Base-by-base conservation (phyloP, 768 basidiomycete species). In the Kwoniella bestiolae region DNA sequence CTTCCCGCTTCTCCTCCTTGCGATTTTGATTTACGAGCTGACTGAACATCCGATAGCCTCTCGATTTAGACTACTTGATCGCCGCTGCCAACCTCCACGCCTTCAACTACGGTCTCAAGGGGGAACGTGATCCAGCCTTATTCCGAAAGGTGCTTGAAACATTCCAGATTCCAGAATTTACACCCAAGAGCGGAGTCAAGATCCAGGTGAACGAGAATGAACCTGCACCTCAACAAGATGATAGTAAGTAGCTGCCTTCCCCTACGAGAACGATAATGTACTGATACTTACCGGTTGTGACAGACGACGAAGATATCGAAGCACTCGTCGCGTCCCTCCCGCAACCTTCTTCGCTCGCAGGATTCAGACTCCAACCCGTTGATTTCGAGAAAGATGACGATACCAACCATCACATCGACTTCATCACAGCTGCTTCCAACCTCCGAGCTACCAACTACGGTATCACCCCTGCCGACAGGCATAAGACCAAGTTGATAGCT, bases 321-420 rank as follows among this genome's bases (percentile, higher is more conserved):
- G 85, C 86, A 18, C 81, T 92, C 58, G 75, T 86, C 55, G 85
- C 87, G 69, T 85, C 89, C 68, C 84, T 99, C 23, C 96, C 96
- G 25, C 81, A 90, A 18, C 95, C 96, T 0, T 91, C 94, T 2
- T 91, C 91, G 18, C 84, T 99, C 45, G 94, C 90, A 55, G 96
- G 96, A n/a, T 99, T 94, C 83, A 90, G 96, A 60, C 86, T 99
- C 52, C 90, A 85, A 56, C 92, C 95, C 2, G 95, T 94, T 55
- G 94, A 96, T 75, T 99, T 99, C 71, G 96, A 99, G 85, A 99
- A 99, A 83, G 96, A 99, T 76, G 95, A 98, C 74, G 96, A 99
- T 78, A 87, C 90, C 56, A 99, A 99, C 82, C 88, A 91, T 82
- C 96, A 99, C 82, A 97, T 99, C 78, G 96, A 95, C 83, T 97